These are phyloP conservation scores for Curvularia lunata DNA, from an alignment of 2,329 filamentous ascomycete species.

Conservation along the genomic window DNA sequence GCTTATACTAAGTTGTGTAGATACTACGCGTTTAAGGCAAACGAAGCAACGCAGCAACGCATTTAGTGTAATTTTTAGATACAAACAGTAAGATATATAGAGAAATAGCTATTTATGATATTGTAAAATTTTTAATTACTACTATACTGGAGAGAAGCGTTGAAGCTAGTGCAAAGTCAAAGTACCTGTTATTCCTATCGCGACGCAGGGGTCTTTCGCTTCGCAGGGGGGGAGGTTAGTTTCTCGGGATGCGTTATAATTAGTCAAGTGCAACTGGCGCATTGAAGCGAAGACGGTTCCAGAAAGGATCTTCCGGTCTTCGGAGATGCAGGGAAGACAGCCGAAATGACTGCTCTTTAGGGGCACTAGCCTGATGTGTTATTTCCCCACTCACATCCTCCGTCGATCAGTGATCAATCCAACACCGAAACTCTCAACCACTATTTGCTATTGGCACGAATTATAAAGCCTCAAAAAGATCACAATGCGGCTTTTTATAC, in stretches of 20 bases:
- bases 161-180: no score
- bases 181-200: no score
- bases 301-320: neutral
- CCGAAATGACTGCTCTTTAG: neutral
- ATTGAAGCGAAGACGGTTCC: neutral
- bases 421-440: neutral
- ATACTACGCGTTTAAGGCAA: no score
- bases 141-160: no score
- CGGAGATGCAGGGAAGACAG: neutral
- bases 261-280: neutral
- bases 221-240: neutral
- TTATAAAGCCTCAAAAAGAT: neutral
- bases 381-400: neutral
- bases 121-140: no score
- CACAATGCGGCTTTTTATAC: neutral
- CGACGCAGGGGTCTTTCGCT: no score
- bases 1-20: no score
- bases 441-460: neutral
- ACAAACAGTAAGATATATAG: no score
- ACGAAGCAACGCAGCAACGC: no score
- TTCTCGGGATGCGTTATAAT: neutral
- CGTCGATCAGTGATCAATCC: neutral
- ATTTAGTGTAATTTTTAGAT: no score
- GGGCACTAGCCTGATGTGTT: neutral
- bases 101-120: no score